Conservation (phyloP, 352 stramenopile genomes). For the Phytophthora tubulina region DNA sequence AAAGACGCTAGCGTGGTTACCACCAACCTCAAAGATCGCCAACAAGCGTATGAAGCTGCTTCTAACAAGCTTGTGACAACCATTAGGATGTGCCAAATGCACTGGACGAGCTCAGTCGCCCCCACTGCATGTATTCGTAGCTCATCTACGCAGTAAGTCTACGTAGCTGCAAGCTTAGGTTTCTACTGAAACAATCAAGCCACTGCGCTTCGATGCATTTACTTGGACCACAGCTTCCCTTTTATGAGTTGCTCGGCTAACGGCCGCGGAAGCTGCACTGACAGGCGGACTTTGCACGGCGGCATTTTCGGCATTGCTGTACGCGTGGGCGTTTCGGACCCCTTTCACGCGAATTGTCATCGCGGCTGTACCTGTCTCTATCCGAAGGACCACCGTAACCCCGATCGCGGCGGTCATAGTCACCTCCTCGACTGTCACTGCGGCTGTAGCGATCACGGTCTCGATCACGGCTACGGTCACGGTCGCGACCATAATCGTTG, state of each 20-base stretch:
- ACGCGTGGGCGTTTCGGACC: conserved; percentile 55
- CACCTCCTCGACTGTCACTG: conserved; percentile 24
- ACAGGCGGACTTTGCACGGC: conserved; percentile 59
- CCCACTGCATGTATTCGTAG: conserved; percentile 42
- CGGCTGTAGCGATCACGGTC: conserved; percentile 41
- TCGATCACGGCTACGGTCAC: conserved; percentile 28
- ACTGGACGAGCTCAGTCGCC: conserved; percentile 38
- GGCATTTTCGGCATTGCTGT: conserved; percentile 63
- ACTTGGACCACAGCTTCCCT: neutral
- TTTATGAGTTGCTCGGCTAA: conserved; percentile 14
- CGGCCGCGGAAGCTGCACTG: conserved; percentile 62
- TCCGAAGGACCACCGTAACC: conserved; percentile 37
- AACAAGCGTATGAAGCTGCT: conserved; percentile 34
- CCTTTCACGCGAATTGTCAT: conserved; percentile 42
- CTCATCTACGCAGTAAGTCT: conserved; percentile 17
- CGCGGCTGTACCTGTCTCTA: conserved; percentile 43
- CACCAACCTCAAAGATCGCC: conserved; percentile 13
- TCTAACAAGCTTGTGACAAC: conserved; percentile 25
- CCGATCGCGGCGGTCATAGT: conserved; percentile 41
- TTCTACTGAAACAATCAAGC: conserved; percentile 4
- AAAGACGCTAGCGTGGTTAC: conserved; percentile 24
- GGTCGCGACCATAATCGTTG: conserved; percentile 36
- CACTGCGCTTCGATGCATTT: neutral
- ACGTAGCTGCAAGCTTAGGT: conserved; percentile 10
- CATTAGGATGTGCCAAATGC: conserved; percentile 39